A percentile compares a stretch with the other conserved stretches of the same genome.
These are phyloP conservation scores for Stemphylium lycopersici DNA, from an alignment of 2,329 filamentous ascomycete genomes.

Conservation along the genomic window DNA sequence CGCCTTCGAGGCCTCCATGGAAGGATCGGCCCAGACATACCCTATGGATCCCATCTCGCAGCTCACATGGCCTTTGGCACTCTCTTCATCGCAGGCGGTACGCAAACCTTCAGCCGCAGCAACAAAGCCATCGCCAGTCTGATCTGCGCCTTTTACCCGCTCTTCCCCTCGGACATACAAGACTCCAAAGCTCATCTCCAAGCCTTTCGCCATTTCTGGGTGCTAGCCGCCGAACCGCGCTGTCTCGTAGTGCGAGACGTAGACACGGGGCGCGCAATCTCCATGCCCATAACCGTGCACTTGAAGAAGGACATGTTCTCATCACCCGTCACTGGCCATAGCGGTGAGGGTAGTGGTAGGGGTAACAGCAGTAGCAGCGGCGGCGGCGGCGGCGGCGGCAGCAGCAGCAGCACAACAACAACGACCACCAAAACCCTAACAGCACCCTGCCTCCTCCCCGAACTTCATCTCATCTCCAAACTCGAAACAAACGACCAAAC, in stretches of 20 bases:
- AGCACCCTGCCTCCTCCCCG: slow-evolving; percentile 67
- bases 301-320: too few species aligned
- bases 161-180: slow-evolving; percentile 86
- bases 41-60: slow-evolving; percentile 93
- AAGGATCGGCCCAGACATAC: slow-evolving; percentile 79
- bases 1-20: slow-evolving; percentile 88
- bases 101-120: slow-evolving; percentile 86
- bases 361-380: too few species aligned
- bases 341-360: too few species aligned
- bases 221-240: slow-evolving; percentile 85
- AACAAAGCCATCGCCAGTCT: slow-evolving; percentile 85
- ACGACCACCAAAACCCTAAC: slow-evolving; percentile 38
- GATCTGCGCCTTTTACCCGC: slow-evolving; percentile 89
- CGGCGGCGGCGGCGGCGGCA: too few species aligned
- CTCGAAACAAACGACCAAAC: slow-evolving; percentile 68
- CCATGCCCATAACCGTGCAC: slow-evolving; percentile 71
- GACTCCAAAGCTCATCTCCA: slow-evolving; percentile 96
- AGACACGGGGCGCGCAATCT: slow-evolving; percentile 79
- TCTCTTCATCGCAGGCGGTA: slow-evolving; percentile 90
- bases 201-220: slow-evolving; percentile 97
- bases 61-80: slow-evolving; percentile 90
- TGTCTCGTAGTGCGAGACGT: slow-evolving; percentile 89
- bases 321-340: too few species aligned
- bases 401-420: too few species aligned
- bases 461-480: slow-evolving; percentile 66